A percentile compares a stretch with the other conserved stretches of the same genome.
These are phyloP conservation scores for Zymoseptoria tritici DNA, from an alignment of 2,329 filamentous ascomycete genomes.

Conservation along the genomic window DNA sequence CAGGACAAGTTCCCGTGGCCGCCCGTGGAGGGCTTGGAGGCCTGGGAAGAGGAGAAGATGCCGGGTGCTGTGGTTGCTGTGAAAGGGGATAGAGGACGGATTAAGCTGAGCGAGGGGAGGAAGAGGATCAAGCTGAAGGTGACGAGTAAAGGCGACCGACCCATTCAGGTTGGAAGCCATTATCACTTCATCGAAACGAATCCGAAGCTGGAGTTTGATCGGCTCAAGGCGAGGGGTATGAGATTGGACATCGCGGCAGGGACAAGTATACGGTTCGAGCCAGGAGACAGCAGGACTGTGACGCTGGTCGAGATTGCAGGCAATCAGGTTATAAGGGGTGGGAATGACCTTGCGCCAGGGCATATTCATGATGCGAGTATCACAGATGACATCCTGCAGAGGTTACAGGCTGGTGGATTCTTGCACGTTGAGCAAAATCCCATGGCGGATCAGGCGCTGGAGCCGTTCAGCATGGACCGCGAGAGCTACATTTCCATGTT, in stretches of 20 bases:
- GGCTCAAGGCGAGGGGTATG: constrained; percentile 71
- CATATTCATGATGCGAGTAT: constrained; percentile 56
- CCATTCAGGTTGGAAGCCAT: constrained; percentile 85
- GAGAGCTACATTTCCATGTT: constrained; percentile 81
- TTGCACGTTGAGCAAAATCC: constrained; percentile 63
- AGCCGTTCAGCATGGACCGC: constrained; percentile 64
- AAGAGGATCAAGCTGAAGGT: constrained; percentile 68
- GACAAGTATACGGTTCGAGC: constrained; percentile 88
- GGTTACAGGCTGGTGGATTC: constrained; percentile 66
- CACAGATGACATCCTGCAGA: constrained; percentile 57
- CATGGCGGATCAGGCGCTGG: constrained; percentile 47
- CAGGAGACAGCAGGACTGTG: constrained; percentile 85
- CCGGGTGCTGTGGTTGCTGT: constrained; percentile 74
- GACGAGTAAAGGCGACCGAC: constrained; percentile 79
- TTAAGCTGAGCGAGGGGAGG: constrained; percentile 66
- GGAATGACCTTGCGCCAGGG: constrained; percentile 72
- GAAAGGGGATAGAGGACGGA: constrained; percentile 53
- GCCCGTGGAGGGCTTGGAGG: constrained; percentile 51
- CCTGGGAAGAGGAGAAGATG: constrained; percentile 56
- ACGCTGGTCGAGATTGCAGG: constrained; percentile 84
- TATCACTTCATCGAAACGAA: constrained; percentile 98
- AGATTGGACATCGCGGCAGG: constrained; percentile 84
- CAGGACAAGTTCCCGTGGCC: constrained; percentile 48
- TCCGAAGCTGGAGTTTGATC: constrained; percentile 81
- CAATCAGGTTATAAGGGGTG: constrained; percentile 69